Evolutionary conservation across 768 basidiomycete species (phyloP).

Genomic region (Cubamyces sp.): DNA sequence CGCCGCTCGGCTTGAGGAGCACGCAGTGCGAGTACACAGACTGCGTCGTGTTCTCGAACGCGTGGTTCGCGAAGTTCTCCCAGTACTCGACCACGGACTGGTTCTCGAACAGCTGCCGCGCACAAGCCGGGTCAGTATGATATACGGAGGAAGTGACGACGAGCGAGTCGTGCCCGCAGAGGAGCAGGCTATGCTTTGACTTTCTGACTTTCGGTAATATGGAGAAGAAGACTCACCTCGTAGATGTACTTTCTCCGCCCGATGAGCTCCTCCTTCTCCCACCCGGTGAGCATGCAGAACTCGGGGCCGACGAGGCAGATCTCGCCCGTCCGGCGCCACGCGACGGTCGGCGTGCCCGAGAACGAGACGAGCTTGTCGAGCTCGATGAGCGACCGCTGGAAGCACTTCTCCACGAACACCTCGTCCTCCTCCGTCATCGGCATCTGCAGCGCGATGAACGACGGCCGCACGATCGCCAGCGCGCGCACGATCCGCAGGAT

Average conservation of each 20-base stretch:
- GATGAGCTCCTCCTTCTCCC: conserved; percentile 82
- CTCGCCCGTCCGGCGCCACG: conserved; percentile 98
- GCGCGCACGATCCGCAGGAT: conserved; percentile 93
- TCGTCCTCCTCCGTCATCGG: conserved; percentile 95
- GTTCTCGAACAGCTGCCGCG: conserved; percentile 83
- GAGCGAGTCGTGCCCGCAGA: too few relatives aligned
- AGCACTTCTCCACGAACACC: conserved; percentile 93
- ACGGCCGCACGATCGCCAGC: conserved; percentile 94
- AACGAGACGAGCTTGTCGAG: conserved; percentile 96
- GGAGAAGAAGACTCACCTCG: conserved; percentile 55
- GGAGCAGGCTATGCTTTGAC: too few relatives aligned
- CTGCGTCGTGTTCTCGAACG: conserved; percentile 97
- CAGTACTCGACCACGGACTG: conserved; percentile 94
- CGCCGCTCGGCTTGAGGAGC: conserved; percentile 80
- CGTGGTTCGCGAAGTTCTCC: conserved; percentile 96
- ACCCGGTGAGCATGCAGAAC: conserved; percentile 92
- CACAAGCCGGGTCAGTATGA: not conserved
- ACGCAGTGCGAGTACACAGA: conserved; percentile 94
- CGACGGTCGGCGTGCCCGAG: conserved; percentile 95
- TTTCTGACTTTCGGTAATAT: too few relatives aligned
- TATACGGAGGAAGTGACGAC: conserved; percentile 4
- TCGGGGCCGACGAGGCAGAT: conserved; percentile 96
- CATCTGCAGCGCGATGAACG: conserved; percentile 97
- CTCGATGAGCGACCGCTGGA: conserved; percentile 92
- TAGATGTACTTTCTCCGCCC: conserved; percentile 64